A percentile compares a stretch with the other conserved stretches of the same genome.
phyloP scores from a whole-genome alignment of 306 rosid species.

The Begonia masoniana region DNA sequence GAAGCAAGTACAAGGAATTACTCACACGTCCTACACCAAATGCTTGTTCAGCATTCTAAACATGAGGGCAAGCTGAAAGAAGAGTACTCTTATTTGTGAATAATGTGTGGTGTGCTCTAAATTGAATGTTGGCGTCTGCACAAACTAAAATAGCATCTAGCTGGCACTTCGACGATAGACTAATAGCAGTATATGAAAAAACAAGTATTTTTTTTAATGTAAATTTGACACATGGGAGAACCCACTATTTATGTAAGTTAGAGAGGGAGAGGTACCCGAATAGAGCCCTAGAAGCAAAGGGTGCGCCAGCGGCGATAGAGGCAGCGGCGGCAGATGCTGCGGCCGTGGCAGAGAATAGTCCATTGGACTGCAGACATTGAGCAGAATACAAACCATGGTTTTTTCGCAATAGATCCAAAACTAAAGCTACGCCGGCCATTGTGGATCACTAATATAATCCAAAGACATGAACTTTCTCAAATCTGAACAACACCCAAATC shows the following conservation, averaged over 20 bases:
- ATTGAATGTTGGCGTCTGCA: no score
- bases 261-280: slow-evolving; percentile 35
- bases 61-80: no score
- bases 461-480: slow-evolving; percentile 8
- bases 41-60: no score
- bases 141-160: neutral
- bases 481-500: slow-evolving; percentile 4
- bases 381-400: slow-evolving; percentile 25
- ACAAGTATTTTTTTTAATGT: no score
- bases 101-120: no score
- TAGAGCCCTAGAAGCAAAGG: slow-evolving; percentile 42
- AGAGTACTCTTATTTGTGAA: no score
- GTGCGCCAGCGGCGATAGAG: slow-evolving; percentile 35
- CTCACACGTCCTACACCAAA: no score
- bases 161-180: neutral
- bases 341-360: slow-evolving; percentile 46
- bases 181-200: no score
- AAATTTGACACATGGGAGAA: no score
- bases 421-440: slow-evolving; percentile 71
- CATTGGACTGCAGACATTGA: slow-evolving; percentile 38
- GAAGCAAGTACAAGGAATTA: no score
- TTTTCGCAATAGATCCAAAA: slow-evolving; percentile 62
- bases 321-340: slow-evolving; percentile 51
- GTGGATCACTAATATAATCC: slow-evolving; percentile 13
- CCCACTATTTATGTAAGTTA: neutral